Conservation (phyloP, 495 filamentous ascomycete species). For the Trichoderma asperelloides region DNA sequence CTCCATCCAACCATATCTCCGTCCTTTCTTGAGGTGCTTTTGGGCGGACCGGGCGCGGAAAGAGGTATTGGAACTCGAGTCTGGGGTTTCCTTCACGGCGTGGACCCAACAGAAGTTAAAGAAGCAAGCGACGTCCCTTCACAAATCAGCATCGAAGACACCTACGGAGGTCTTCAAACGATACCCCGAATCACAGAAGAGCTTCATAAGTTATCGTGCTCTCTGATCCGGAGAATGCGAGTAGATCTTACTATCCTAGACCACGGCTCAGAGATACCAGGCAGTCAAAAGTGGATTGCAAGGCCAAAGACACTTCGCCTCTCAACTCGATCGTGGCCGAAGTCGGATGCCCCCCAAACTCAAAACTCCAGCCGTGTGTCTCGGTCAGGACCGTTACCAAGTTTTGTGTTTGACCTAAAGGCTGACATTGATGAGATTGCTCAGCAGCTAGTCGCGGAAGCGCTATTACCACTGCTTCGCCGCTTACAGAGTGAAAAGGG, state of each 20-base stretch:
- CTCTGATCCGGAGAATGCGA: conserved; percentile 71
- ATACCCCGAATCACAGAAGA: conserved; percentile 50
- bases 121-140: conserved; percentile 64
- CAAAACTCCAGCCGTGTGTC: conserved; percentile 53
- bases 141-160: conserved; percentile 93
- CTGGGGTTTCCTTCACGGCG: conserved; percentile 54
- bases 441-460: conserved; percentile 60
- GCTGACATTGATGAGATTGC: conserved; percentile 48
- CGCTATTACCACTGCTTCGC: conserved; percentile 59
- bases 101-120: conserved; percentile 58
- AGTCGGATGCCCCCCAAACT: conserved; percentile 28
- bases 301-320: conserved; percentile 58
- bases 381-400: conserved; percentile 57
- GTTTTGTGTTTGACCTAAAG: conserved; percentile 57
- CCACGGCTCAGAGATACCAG: conserved; percentile 26
- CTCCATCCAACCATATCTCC: conserved; percentile 50
- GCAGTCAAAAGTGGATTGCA: conserved; percentile 28
- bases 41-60: conserved; percentile 59
- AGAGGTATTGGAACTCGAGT: conserved; percentile 57
- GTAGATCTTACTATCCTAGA: conserved; percentile 56
- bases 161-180: conserved; percentile 58
- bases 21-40: conserved; percentile 49
- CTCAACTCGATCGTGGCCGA: conserved; percentile 59
- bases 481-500: conserved; percentile 59
- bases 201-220: conserved; percentile 52